A percentile compares a stretch with the other conserved stretches of the same genome.
phyloP scores from a whole-genome alignment of 306 rosid species.

The Coriaria nepalensis region DNA sequence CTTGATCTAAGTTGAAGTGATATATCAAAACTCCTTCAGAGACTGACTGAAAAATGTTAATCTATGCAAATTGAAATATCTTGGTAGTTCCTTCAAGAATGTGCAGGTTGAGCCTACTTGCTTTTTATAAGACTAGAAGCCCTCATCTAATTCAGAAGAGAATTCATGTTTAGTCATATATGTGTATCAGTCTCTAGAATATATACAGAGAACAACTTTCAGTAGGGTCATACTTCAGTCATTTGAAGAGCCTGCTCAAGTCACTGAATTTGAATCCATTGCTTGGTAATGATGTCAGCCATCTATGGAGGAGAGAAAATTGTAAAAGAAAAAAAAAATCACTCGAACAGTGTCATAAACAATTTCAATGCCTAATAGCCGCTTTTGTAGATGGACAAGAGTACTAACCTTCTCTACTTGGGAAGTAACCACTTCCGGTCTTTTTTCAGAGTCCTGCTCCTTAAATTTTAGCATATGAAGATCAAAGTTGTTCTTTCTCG shows the following conservation, averaged over 20 bases:
- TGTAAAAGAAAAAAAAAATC: background rate
- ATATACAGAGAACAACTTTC: background rate
- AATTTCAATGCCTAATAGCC: background rate
- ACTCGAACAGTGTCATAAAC: background rate
- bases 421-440: constrained; percentile 30
- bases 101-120: constrained; percentile 33
- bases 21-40: background rate
- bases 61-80: constrained; percentile 5
- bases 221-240: constrained; percentile 33
- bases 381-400: background rate
- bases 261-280: constrained; percentile 81
- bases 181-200: constrained; percentile 2
- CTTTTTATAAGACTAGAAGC: constrained; percentile 34
- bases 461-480: constrained; percentile 49
- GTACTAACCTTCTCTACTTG: constrained; percentile 46
- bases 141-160: constrained; percentile 31
- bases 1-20: background rate
- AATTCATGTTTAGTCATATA: constrained; percentile 8
- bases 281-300: constrained; percentile 60
- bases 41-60: background rate
- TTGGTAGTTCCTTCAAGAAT: constrained; percentile 46
- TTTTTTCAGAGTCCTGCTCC: constrained; percentile 47
- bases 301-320: constrained; percentile 31
- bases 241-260: constrained; percentile 94
- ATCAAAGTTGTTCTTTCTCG: constrained; percentile 70